Conservation (phyloP, 2,329 filamentous ascomycete genomes). For the Pestalotiopsis sp. region DNA sequence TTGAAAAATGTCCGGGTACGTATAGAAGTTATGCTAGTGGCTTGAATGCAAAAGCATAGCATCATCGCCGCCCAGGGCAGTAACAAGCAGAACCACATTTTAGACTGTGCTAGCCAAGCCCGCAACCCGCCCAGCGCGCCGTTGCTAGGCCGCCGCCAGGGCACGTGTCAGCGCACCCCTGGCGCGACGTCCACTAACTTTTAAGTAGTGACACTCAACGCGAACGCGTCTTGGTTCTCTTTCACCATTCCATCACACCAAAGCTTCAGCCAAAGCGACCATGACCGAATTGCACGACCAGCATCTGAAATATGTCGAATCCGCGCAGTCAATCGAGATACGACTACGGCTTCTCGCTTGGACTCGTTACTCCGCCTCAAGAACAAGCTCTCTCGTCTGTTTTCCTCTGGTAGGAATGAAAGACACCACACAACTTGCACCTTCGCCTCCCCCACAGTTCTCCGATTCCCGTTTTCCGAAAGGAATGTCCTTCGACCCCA, state of each 20-base stretch:
- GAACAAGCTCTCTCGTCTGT: constrained; percentile 49
- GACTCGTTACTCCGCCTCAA: constrained; percentile 23
- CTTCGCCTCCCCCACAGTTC: constrained; percentile 77
- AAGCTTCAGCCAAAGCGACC: background rate
- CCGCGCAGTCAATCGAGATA: constrained; percentile 35
- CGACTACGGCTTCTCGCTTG: constrained; percentile 23
- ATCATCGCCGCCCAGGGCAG: background rate
- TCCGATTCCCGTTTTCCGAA: constrained; percentile 73
- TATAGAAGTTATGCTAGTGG: background rate
- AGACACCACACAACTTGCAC: constrained; percentile 56
- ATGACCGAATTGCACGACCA: constrained; percentile 19
- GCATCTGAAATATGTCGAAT: constrained; percentile 30
- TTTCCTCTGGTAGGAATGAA: constrained; percentile 28
- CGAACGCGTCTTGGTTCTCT: background rate
- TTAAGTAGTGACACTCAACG: background rate
- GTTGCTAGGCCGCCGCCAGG: background rate
- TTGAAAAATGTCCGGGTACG: background rate
- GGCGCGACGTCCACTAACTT: background rate
- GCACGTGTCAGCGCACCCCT: constrained; percentile 4
- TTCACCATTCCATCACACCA: background rate
- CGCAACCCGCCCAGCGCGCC: background rate
- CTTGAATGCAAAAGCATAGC: background rate
- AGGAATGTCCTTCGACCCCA: constrained; percentile 63
- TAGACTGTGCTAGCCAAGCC: constrained; percentile 1
- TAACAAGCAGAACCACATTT: background rate